Conservation (phyloP, 805 yeast genomes). For the Yamadazyma paraphyllophila region DNA sequence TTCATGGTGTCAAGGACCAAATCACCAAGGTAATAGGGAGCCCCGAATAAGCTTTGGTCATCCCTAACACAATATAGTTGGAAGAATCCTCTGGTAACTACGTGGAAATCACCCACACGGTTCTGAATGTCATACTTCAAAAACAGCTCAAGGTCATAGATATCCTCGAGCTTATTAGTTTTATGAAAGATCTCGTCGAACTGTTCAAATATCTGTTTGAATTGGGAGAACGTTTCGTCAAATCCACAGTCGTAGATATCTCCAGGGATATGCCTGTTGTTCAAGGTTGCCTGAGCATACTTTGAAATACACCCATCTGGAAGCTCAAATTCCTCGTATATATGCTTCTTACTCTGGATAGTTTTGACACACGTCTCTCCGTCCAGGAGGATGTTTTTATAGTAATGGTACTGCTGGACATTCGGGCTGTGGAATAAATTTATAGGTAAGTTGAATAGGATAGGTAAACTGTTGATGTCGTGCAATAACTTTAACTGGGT, state of each 20-base stretch:
- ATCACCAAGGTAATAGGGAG: conserved; percentile 24
- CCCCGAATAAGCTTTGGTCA: conserved; percentile 57
- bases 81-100: conserved; percentile 60
- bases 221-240: conserved; percentile 19
- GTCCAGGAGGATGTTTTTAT: conserved; percentile 17
- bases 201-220: conserved; percentile 20
- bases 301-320: conserved; percentile 31
- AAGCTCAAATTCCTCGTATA: conserved; percentile 4
- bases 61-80: conserved; percentile 63
- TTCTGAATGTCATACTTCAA: conserved; percentile 27
- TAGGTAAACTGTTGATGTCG: conserved; percentile 23
- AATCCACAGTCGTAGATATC: conserved; percentile 24
- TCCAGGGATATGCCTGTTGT: conserved; percentile 39
- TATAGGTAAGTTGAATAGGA: conserved; percentile 8
- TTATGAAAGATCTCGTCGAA: conserved; percentile 19
- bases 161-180: conserved; percentile 17
- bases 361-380: conserved; percentile 14
- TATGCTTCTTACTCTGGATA: conserved; percentile 3
- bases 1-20: conserved; percentile 38
- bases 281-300: conserved; percentile 34
- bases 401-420: not conserved
- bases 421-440: conserved; percentile 7
- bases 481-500: conserved; percentile 27
- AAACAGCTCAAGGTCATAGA: conserved; percentile 26
- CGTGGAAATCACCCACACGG: conserved; percentile 27